Evolutionary conservation across 768 basidiomycete genomes (phyloP), one percentile per base, ranked within the genome.

Genomic region (Gautieria morchelliformis): DNA sequence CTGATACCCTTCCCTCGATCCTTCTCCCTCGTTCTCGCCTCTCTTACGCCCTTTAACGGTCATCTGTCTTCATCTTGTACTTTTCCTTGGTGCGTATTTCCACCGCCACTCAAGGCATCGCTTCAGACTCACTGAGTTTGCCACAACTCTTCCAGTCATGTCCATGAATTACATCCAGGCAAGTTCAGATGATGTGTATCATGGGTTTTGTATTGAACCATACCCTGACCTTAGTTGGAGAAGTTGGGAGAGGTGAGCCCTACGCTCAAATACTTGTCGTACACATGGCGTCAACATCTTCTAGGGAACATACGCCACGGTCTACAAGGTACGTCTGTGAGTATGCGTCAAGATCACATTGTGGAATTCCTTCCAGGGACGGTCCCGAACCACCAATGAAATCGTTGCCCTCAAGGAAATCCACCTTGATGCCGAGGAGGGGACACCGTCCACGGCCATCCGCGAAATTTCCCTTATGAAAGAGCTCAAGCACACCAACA

Each of bases 391-490:
- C 33, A 98, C 94, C n/a, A 96, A 96, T 65, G 96, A 98, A 71
- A 92, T 96, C 53, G 96, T 99, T 17, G 96, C 96, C 12, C 72
- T 99, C 57, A 99, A 99, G 71, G 96, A 99, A 75, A 99, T 99
- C 62, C 94, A 98, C 67, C 87, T 99, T 59, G 96, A 99, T 75
- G 90, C 96, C 5, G 96, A 99, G 72, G 96, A 99, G 74, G 96
- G 96, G 35, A 99, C 96, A 0, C 96, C 96, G 33, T 93, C 90
- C 47, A 99, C 96, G 14, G 96, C 96, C 55, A 99, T 99, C 69
- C 87, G 96, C 48, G 96, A 99, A 77, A 98, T 99, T 65, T 94
- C 91, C 42, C 81, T 98, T 63, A 97, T 98, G 94, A 98, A 99
- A 70, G 96, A 99, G 69, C 85, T 99, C 66, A 96, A 96, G 71